These are phyloP conservation scores for Amanita muscaria DNA, from an alignment of 768 basidiomycete genomes.

Conservation along the genomic window DNA sequence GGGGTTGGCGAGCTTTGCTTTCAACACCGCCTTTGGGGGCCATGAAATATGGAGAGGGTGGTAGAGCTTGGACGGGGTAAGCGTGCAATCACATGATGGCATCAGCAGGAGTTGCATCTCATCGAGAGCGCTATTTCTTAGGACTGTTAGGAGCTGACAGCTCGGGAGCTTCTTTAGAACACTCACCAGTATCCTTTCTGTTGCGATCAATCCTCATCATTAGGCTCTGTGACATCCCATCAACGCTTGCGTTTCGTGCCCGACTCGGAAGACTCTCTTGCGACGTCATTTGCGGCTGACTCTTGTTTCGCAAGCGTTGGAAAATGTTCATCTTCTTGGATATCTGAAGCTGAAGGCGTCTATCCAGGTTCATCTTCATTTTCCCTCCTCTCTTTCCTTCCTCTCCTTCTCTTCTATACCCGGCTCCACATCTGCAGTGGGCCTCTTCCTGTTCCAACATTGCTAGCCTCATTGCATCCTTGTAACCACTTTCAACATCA, in stretches of 20 bases:
- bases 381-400: constrained; percentile 61
- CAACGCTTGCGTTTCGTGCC: constrained; percentile 67
- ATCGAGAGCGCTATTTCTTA: constrained; percentile 89
- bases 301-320: constrained; percentile 47
- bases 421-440: constrained; percentile 69
- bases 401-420: constrained; percentile 83
- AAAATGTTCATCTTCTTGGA: constrained; percentile 65
- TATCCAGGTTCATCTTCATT: constrained; percentile 85
- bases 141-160: constrained; percentile 67
- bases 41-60: constrained; percentile 25
- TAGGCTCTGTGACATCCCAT: constrained; percentile 65
- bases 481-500: constrained; percentile 84
- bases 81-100: constrained; percentile 78
- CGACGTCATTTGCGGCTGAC: constrained; percentile 23
- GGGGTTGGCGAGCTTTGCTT: constrained; percentile 1
- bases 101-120: constrained; percentile 93
- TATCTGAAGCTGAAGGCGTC: constrained; percentile 79
- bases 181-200: constrained; percentile 50
- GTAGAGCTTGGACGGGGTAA: constrained; percentile 75
- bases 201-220: constrained; percentile 64
- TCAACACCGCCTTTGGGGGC: neutral
- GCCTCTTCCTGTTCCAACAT: constrained; percentile 91
- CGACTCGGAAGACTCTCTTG: constrained; percentile 23
- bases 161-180: constrained; percentile 70
- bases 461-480: constrained; percentile 89